Percentiles rank a stretch among this genome's conserved stretches.
phyloP scores from a whole-genome alignment of 1,284 basidiomycete genomes.

The Boletellus sp. region DNA sequence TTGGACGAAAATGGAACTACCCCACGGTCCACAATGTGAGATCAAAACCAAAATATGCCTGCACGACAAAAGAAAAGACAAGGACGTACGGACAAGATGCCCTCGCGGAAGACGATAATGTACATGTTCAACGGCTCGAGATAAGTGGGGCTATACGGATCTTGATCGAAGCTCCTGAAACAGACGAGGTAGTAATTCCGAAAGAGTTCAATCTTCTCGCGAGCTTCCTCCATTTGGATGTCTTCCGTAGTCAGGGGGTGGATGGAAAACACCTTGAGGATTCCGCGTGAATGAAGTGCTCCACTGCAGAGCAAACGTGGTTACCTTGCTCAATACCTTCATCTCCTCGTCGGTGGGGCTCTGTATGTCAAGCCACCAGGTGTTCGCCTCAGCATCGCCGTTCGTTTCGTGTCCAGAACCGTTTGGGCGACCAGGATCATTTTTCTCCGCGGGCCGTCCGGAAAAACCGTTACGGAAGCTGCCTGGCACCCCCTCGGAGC shows the following conservation, averaged over 20 bases:
- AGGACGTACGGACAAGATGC: constrained; percentile 80
- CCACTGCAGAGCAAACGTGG: background rate
- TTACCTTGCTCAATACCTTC: constrained; percentile 90
- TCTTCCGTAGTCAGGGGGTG: constrained; percentile 99
- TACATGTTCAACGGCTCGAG: constrained; percentile 99
- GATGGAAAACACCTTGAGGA: constrained; percentile 83
- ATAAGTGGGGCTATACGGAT: constrained; percentile 95
- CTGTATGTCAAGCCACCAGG: constrained; percentile 98
- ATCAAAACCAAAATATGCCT: background rate
- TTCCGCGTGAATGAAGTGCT: constrained; percentile 9
- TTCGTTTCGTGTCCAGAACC: constrained; percentile 18
- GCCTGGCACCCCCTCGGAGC: constrained; percentile 1
- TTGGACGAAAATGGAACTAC: constrained; percentile 97
- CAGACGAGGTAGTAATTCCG: constrained; percentile 99
- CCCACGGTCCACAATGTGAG: background rate
- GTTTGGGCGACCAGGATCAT: constrained; percentile 22
- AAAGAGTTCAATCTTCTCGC: constrained; percentile 99
- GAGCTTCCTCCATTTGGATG: constrained; percentile 98
- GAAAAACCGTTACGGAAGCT: constrained; percentile 12
- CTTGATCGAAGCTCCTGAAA: constrained; percentile 99
- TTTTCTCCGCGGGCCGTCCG: constrained; percentile 23
- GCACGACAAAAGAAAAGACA: background rate
- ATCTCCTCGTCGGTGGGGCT: constrained; percentile 98
- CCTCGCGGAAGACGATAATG: constrained; percentile 98
- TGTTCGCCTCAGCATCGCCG: constrained; percentile 64